These are phyloP conservation scores for Goffeauzyma gilvescens DNA, from an alignment of 768 basidiomycete species.

Conservation along the genomic window DNA sequence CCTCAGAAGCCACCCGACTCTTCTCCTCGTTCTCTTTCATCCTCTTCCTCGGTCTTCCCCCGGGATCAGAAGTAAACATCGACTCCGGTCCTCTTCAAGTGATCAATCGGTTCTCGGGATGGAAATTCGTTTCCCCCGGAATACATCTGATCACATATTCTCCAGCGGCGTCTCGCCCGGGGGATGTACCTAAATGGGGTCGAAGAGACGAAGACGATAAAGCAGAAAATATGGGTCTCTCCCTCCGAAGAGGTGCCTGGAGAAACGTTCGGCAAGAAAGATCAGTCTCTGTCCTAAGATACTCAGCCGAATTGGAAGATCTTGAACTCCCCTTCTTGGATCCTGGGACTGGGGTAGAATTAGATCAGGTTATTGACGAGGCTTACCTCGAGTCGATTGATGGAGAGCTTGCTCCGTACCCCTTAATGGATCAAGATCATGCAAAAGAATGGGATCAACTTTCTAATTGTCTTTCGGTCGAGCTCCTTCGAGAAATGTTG, in stretches of 20 bases:
- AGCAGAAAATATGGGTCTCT: constrained; percentile 11
- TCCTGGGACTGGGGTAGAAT: constrained; percentile 4
- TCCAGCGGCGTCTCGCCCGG: constrained; percentile 10
- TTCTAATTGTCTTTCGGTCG: constrained; percentile 15
- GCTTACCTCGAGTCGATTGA: constrained; percentile 32
- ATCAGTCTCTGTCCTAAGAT: constrained; percentile 19
- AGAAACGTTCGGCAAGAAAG: constrained; percentile 15
- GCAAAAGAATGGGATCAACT: constrained; percentile 23
- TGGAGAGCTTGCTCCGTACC: constrained; percentile 31
- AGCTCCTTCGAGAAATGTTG: constrained; percentile 22
- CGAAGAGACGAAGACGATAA: too few relatives aligned
- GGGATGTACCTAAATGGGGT: too few relatives aligned
- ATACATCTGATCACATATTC: constrained; percentile 33
- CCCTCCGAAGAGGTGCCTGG: constrained; percentile 27
- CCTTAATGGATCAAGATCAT: constrained; percentile 23
- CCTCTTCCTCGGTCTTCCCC: too few relatives aligned
- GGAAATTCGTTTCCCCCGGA: constrained; percentile 34
- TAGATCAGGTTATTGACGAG: constrained; percentile 16
- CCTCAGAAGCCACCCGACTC: too few relatives aligned
- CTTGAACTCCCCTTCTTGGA: constrained; percentile 6
- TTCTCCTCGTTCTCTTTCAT: too few relatives aligned
- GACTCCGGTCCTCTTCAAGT: too few relatives aligned
- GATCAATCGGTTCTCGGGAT: constrained; percentile 31
- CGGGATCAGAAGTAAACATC: too few relatives aligned
- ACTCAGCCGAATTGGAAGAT: constrained; percentile 20